Base-by-base conservation (phyloP, 2,329 filamentous ascomycete genomes). In the Penicillium sp. region DNA sequence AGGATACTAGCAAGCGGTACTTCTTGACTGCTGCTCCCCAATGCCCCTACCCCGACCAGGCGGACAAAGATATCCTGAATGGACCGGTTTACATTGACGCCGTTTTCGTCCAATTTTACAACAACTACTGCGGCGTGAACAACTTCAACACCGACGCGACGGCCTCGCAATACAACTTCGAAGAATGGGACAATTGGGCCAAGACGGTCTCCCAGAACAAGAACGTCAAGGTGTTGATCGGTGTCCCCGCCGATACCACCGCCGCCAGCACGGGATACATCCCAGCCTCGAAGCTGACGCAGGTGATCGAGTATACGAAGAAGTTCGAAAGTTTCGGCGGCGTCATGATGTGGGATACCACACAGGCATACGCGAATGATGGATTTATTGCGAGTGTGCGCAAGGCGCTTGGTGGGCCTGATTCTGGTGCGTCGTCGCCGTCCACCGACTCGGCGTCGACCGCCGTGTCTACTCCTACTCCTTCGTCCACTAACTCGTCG, bases 331-430 rank as follows among this genome's bases (percentile, higher is more conserved):
- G 82, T 73, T 89, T 90, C 68, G 87, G 87, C 7, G 88, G 88
- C 33, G 81, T 87, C 30, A 89, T 90, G 87, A 80, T 89, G 77
- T 90, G 87, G 88, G 88, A 90, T 73, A 84, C 84, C 75, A 84
- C 80, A 33, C 86, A 88, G 76, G 80, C 84, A 1, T 87, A 82
- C 64, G 75, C 76, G n/a, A 89, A 89, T 73, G 37, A 66, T 1
- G 86, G 85, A 1, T 88, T 87, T 71, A 75, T 89, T 57, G 73
- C 75, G 28, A 71, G 77, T 40, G 75, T 87, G 4, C 57, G 57
- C 72, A 74, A 65, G 59, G 69, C 37, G 71, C 76, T 58, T 69
- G 83, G 58, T 64, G 61, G 64, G 68, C 63, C 1, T 83, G 83
- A 7, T 85, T 85, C 72, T 74, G 86, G 58, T 74, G 74, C 53